Evolutionary conservation across 805 yeast genomes (phyloP), one percentile per base, ranked within the genome.

Genomic region (Kazachstania africana): DNA sequence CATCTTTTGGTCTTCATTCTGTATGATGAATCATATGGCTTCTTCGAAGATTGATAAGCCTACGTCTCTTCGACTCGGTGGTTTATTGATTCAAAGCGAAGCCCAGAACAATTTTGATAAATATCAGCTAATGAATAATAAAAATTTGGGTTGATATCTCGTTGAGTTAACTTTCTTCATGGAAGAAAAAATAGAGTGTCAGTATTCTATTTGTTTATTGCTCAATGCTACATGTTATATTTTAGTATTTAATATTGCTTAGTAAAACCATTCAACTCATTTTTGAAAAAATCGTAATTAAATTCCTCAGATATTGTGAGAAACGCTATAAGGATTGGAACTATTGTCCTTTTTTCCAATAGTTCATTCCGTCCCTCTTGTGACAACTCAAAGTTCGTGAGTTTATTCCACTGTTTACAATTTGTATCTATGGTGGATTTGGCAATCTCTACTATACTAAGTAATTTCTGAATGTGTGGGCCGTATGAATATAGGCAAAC

Each of bases 21-120:
- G n/a, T n/a, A n/a, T n/a, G n/a, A n/a, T 6, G 12, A 27, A 27
- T 8, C 5, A 15, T 12, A 24, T 43, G 64, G 60, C 66, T 54
- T 61, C 66, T 59, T 62, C 67, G 67, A 62, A 62, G 67, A 61
- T 61, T 57, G 59, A 37, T 55, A 44, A 41, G 45, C 53, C 54
- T 53, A 47, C 44, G 26, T 35, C 39, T 38, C 42, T n/a, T n/a
- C n/a, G n/a, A 33, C 44, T 47, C 54, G 37, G 55, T 62, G 62
- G 62, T 48, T 43, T 53, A 51, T 42, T 54, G 61, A 60, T 61
- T 62, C 67, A 62, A 62, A 62, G 64, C 63, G 67, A 61, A 52
- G 67, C 65, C 64, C 45, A 58, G 32, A 59, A 22, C 34, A 40
- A 53, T 35, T 31, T 38, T 31, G 44, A 24, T 10, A 12, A 33